Base-by-base conservation (phyloP, 768 basidiomycete genomes). In the Amanita rubescens region DNA sequence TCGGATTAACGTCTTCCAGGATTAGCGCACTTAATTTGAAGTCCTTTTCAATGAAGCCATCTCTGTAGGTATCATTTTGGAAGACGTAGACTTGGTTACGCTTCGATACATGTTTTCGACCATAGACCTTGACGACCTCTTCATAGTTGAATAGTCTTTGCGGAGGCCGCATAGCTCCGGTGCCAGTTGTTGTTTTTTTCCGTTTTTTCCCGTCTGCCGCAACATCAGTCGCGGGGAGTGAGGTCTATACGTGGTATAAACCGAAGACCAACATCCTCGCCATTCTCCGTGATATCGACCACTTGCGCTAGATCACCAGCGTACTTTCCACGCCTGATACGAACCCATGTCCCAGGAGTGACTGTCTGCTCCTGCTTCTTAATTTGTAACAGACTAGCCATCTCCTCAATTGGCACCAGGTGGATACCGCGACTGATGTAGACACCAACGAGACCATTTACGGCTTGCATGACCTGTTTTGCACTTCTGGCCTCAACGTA, bases 181-280 rank as follows among this genome's bases (percentile, higher is more conserved):
- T 68, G 8, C 73, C 63, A 4, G 77, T 59, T 1, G 71, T 71
- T 3, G 68, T 66, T 64, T 90, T 93, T 65, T 90, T 88, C 50
- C 90, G 81, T 68, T 95, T 95, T 63, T 82, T 84, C 27, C 81
- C 82, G 25, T 81, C 76, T 8, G 77, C 68, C 0, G 74, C 73
- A 5, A 68, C 74, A 34, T 91, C 89, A 55, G n/a, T 96, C 94
- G 53, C 85, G 82, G 30, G 95, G 95, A 55, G 86, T 90, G 49
- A 97, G 75, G 70, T 99, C 96, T 65, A 99, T 96, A 62, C 96
- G 89, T n/a, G 96, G 96, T 55, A 99, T 81, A 64, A 96, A 93
- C 65, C 91, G 88, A 60, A 98, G 77, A 0, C 89, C 92, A 45
- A 94, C 87, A 48, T 93, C 90, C 63, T 97, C 94, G 50, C 90